These are phyloP conservation scores for Amanita pallidorosea DNA, from an alignment of 768 basidiomycete genomes.

Conservation along the genomic window DNA sequence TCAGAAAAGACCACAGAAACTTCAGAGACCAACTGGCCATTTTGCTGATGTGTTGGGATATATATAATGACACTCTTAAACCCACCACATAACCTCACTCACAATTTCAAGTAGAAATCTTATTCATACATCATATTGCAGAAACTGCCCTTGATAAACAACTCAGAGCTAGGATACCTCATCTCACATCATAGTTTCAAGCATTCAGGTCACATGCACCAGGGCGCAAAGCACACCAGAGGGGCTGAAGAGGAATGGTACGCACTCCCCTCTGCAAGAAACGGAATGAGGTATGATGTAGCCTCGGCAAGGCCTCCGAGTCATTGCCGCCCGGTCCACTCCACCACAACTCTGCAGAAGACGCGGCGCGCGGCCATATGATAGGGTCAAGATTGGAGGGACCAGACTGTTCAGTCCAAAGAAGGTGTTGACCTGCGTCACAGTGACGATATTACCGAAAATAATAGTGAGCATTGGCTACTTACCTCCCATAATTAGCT, in stretches of 20 bases:
- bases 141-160: no score
- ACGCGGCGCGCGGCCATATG: constrained; percentile 63
- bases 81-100: no score
- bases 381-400: constrained; percentile 56
- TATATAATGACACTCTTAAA: no score
- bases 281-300: constrained; percentile 58
- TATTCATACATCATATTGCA: no score
- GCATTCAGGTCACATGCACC: constrained; percentile 40
- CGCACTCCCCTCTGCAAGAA: constrained; percentile 50
- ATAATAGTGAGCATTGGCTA: constrained; percentile 1
- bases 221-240: constrained; percentile 63
- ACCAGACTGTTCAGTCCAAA: constrained; percentile 70
- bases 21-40: no score
- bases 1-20: no score
- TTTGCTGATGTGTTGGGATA: no score
- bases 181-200: constrained; percentile 12
- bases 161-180: no score
- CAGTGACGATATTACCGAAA: not conserved
- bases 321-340: constrained; percentile 40
- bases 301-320: constrained; percentile 44
- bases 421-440: constrained; percentile 42
- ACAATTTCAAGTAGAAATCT: no score
- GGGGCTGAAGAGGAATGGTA: constrained; percentile 55
- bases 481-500: constrained; percentile 59
- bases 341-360: constrained; percentile 74